Percentiles rank a stretch among this genome's conserved stretches.
Conservation (phyloP, 306 rosid genomes). For the Fragaria vesca region DNA sequence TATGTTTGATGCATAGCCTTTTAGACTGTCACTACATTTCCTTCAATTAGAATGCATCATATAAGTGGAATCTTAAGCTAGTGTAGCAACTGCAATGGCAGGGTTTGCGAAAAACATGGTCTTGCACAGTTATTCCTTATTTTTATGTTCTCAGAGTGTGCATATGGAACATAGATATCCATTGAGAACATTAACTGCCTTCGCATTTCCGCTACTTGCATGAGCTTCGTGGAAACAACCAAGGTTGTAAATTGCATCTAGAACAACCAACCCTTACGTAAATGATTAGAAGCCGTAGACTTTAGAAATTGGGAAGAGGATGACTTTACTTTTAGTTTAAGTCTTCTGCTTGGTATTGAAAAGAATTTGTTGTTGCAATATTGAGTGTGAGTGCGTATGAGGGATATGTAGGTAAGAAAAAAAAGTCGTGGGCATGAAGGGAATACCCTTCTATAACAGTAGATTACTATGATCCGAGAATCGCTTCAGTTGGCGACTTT, state of each 20-base stretch:
- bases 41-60: not conserved
- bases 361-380: not conserved
- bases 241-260: not conserved
- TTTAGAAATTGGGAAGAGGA: not conserved
- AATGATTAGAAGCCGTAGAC: not conserved
- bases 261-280: not conserved
- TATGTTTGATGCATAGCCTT: not conserved
- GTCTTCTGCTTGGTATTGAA: not conserved
- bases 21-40: not conserved
- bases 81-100: not conserved
- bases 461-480: not conserved
- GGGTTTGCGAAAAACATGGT: not conserved
- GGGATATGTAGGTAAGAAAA: not conserved
- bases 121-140: not conserved
- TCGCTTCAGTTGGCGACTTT: not conserved
- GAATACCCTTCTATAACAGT: not conserved
- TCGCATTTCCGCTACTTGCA: not conserved
- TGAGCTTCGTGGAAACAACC: not conserved
- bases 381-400: not conserved
- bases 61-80: not conserved
- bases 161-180: not conserved
- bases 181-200: not conserved
- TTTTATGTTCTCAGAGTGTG: not conserved
- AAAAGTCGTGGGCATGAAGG: not conserved
- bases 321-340: not conserved